These are phyloP conservation scores for Kwoniella mangroviensis DNA, from an alignment of 768 basidiomycete genomes.

Conservation along the genomic window DNA sequence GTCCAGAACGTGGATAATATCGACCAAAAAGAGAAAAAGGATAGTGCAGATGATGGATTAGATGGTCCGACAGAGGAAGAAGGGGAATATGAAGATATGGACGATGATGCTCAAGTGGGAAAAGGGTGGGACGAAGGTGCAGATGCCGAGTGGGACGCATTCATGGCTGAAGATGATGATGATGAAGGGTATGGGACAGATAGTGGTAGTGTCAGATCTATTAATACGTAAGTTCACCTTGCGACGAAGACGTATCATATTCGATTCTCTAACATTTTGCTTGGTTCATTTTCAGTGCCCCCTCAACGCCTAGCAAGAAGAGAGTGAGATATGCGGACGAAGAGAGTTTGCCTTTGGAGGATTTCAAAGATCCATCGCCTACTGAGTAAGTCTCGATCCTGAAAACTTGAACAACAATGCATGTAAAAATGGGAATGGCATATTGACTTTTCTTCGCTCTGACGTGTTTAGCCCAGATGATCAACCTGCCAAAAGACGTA, in stretches of 20 bases:
- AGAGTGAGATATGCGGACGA: slow-evolving; percentile 53
- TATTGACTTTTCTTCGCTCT: not conserved
- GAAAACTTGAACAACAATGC: too few species aligned
- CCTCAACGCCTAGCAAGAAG: slow-evolving; percentile 45
- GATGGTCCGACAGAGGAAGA: not conserved
- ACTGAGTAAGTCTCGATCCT: slow-evolving; percentile 16
- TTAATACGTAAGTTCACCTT: slow-evolving; percentile 15
- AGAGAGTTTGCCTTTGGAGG: slow-evolving; percentile 49
- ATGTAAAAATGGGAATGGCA: not conserved
- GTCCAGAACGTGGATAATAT: not conserved
- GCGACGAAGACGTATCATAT: too few species aligned
- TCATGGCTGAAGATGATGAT: slow-evolving; percentile 64
- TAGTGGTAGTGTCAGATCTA: slow-evolving; percentile 22
- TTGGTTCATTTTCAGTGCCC: slow-evolving; percentile 14
- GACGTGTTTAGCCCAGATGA: slow-evolving; percentile 5
- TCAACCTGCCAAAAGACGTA: slow-evolving; percentile 34
- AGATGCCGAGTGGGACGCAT: slow-evolving; percentile 83
- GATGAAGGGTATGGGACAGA: slow-evolving; percentile 24
- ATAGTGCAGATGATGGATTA: slow-evolving; percentile 7
- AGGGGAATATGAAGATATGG: slow-evolving; percentile 29
- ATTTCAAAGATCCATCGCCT: slow-evolving; percentile 44
- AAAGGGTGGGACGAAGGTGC: slow-evolving; percentile 72
- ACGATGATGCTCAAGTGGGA: slow-evolving; percentile 31
- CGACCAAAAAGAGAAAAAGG: slow-evolving; percentile 12
- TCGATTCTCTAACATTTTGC: too few species aligned